A percentile compares a stretch with the other conserved stretches of the same genome.
Evolutionary conservation across 805 yeast genomes (phyloP).

Genomic region (Alloascoidea africana): DNA sequence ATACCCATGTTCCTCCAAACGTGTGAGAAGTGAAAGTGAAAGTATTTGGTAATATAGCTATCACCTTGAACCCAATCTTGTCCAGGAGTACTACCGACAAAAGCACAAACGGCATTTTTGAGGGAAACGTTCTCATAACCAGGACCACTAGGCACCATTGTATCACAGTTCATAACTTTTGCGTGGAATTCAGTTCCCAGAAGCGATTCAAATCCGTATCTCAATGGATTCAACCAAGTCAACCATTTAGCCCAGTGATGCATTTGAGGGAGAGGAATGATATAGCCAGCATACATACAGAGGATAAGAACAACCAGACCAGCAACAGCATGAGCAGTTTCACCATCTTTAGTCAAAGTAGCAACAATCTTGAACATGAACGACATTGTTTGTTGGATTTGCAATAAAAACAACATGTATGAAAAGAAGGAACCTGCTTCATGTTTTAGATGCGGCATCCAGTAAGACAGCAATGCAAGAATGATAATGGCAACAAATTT

Average conservation of each 20-base stretch:
- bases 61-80: conserved; percentile 38
- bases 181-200: conserved; percentile 52
- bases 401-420: conserved; percentile 29
- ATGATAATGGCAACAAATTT: conserved; percentile 30
- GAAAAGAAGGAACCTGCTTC: conserved; percentile 41
- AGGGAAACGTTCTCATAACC: conserved; percentile 26
- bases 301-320: conserved; percentile 36
- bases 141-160: conserved; percentile 46
- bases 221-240: conserved; percentile 39
- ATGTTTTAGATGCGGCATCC: conserved; percentile 34
- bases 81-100: conserved; percentile 48
- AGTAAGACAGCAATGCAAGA: conserved; percentile 37
- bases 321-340: conserved; percentile 46
- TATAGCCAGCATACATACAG: conserved; percentile 43
- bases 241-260: conserved; percentile 65
- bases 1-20: conserved; percentile 77
- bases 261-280: conserved; percentile 45
- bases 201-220: conserved; percentile 46
- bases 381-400: conserved; percentile 29
- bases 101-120: conserved; percentile 36
- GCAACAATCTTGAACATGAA: conserved; percentile 40
- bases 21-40: conserved; percentile 36
- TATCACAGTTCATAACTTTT: conserved; percentile 35
- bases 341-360: conserved; percentile 28
- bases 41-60: conserved; percentile 32